A percentile compares a stretch with the other conserved stretches of the same genome.
These are phyloP conservation scores for Penicillium oxalicum DNA, from an alignment of 2,329 filamentous ascomycete genomes.

Conservation along the genomic window DNA sequence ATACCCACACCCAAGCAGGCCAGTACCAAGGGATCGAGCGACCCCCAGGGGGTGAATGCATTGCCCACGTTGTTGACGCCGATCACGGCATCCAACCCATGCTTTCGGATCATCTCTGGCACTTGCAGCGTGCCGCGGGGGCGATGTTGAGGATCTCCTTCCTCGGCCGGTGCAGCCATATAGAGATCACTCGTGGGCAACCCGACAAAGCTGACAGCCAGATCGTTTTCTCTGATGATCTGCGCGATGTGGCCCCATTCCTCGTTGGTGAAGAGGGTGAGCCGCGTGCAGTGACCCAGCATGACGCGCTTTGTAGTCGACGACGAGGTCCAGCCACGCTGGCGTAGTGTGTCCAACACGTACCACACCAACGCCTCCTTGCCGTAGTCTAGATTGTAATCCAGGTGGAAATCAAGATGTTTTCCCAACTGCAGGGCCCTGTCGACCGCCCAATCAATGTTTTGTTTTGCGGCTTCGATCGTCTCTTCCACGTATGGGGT, in stretches of 20 bases:
- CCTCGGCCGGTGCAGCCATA: conserved; percentile 55
- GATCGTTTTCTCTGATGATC: conserved; percentile 41
- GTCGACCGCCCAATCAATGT: conserved; percentile 59
- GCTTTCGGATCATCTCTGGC: conserved; percentile 53
- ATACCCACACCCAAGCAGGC: conserved; percentile 59
- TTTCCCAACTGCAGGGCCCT: conserved; percentile 47
- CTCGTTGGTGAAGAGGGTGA: conserved; percentile 50
- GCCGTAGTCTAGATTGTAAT: conserved; percentile 57
- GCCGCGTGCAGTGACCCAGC: conserved; percentile 63
- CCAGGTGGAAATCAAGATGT: conserved; percentile 65
- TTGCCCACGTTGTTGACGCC: conserved; percentile 69
- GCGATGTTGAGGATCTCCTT: conserved; percentile 18
- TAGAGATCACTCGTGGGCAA: conserved; percentile 66
- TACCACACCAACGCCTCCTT: conserved; percentile 50
- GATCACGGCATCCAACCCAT: conserved; percentile 55
- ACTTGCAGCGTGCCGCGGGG: conserved; percentile 59
- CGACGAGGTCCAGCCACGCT: conserved; percentile 44
- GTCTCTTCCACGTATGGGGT: conserved; percentile 64
- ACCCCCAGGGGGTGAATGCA: conserved; percentile 66
- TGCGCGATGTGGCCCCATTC: conserved; percentile 48
- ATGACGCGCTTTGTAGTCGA: conserved; percentile 47
- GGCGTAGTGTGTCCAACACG: conserved; percentile 48
- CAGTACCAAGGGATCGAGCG: conserved; percentile 58
- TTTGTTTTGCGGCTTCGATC: conserved; percentile 45
- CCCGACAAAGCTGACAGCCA: conserved; percentile 62